Evolutionary conservation across 352 stramenopile genomes (phyloP).

Genomic region (Peronospora belbahrii): DNA sequence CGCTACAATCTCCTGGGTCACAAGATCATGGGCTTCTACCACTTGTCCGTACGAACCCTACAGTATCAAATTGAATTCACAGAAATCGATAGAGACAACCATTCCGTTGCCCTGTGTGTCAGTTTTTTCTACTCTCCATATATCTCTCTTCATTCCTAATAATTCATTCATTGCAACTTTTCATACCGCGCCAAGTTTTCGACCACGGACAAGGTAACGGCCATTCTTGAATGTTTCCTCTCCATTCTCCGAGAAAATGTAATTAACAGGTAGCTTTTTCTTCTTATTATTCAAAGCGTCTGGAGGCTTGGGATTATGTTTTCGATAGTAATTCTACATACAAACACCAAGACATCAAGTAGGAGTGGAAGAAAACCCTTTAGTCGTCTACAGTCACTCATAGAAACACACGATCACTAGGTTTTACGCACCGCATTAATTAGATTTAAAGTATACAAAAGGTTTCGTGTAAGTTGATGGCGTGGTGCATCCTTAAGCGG

Average conservation of each 20-base stretch:
- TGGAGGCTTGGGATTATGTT: constrained; percentile 51
- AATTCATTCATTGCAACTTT: constrained; percentile 14
- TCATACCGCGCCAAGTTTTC: constrained; percentile 66
- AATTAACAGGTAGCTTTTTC: constrained; percentile 59
- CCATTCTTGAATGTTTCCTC: constrained; percentile 72
- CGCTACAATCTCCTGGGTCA: constrained; percentile 86
- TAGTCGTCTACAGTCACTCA: no score
- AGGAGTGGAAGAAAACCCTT: no score
- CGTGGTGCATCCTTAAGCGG: constrained; percentile 32
- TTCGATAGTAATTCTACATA: constrained; percentile 75
- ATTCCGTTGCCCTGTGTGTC: no score
- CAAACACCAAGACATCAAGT: no score
- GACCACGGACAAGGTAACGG: constrained; percentile 62
- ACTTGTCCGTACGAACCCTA: constrained; percentile 84
- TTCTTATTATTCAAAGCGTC: constrained; percentile 45
- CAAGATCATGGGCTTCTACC: constrained; percentile 62
- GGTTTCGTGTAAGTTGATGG: constrained; percentile 81
- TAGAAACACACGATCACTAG: no score
- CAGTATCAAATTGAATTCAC: no score
- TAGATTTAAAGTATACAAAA: constrained; percentile 95
- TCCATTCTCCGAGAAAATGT: constrained; percentile 42
- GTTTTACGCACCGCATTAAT: constrained; percentile 87
- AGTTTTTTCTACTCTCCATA: no score
- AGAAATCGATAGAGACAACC: no score
- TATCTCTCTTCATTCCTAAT: no score